Percentiles rank a stretch among this genome's conserved stretches.
phyloP scores from a whole-genome alignment of 331 rosid species.

The Acacia pycnantha region DNA sequence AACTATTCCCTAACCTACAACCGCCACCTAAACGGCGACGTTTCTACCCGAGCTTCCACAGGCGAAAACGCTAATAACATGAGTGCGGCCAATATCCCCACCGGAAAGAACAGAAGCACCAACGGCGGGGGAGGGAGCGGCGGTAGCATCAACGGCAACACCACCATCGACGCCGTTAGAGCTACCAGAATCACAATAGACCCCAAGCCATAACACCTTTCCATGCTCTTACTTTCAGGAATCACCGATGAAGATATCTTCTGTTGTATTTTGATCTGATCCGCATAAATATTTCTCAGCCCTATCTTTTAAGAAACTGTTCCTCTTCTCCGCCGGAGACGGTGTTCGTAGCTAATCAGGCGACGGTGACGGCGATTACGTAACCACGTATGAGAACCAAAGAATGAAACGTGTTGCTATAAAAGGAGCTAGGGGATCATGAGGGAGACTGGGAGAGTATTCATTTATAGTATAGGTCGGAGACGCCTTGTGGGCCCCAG shows the following conservation, averaged over 20 bases:
- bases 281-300: background rate
- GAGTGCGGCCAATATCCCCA: slow-evolving; percentile 83
- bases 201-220: slow-evolving; percentile 43
- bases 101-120: slow-evolving; percentile 73
- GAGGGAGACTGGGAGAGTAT: background rate
- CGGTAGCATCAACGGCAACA: slow-evolving; percentile 69
- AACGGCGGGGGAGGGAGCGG: slow-evolving; percentile 90
- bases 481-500: background rate
- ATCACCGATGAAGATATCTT: background rate
- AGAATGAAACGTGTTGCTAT: background rate
- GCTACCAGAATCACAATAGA: slow-evolving; percentile 52
- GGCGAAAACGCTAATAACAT: slow-evolving; percentile 74
- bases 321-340: background rate
- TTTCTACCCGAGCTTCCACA: slow-evolving; percentile 30
- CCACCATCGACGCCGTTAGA: slow-evolving; percentile 67
- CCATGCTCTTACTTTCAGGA: slow-evolving; percentile 17
- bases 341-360: background rate
- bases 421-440: background rate
- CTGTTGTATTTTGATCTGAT: background rate
- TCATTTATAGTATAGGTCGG: background rate
- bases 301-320: background rate
- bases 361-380: background rate
- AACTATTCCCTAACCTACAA: background rate
- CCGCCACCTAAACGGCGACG: slow-evolving; percentile 31
- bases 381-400: background rate